Evolutionary conservation across 129 eudicot genomes (phyloP).

Genomic region (Heracleum sosnowskyi): DNA sequence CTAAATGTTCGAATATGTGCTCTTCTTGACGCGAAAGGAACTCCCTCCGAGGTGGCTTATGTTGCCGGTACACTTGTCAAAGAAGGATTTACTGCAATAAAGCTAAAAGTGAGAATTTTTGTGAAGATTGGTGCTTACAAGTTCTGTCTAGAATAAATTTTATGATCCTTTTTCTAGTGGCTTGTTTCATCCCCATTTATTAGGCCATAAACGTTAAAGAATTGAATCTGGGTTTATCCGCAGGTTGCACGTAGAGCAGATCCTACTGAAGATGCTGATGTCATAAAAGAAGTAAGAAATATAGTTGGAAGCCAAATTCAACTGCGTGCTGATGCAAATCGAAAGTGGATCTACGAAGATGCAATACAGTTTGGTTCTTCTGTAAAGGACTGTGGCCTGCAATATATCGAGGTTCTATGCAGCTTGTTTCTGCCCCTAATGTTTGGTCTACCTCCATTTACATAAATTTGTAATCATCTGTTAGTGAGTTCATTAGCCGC

Average conservation of each 20-base stretch:
- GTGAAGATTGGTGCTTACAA: background rate
- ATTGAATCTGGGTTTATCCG: background rate
- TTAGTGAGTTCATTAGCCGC: background rate
- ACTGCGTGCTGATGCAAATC: slow-evolving; percentile 90
- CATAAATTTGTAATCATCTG: background rate
- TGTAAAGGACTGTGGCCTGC: slow-evolving; percentile 57
- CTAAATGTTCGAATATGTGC: slow-evolving; percentile 61
- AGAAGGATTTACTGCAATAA: slow-evolving; percentile 78
- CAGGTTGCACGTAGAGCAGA: slow-evolving; percentile 82
- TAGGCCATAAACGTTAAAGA: background rate
- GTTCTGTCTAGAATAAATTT: background rate
- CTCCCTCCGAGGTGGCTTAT: slow-evolving; percentile 69
- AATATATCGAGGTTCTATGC: slow-evolving; percentile 70
- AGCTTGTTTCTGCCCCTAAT: background rate
- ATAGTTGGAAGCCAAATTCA: slow-evolving; percentile 55
- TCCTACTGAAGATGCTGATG: slow-evolving; percentile 71
- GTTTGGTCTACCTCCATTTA: background rate
- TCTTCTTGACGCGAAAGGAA: slow-evolving; percentile 69
- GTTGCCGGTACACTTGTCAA: slow-evolving; percentile 57
- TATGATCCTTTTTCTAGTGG: background rate
- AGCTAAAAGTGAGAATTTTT: slow-evolving; percentile 57
- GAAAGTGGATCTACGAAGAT: slow-evolving; percentile 66
- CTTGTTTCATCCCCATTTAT: background rate
- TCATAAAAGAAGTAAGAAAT: slow-evolving; percentile 69
- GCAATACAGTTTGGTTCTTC: slow-evolving; percentile 58